Percentiles rank a stretch among this genome's conserved stretches.
phyloP scores from a whole-genome alignment of 306 rosid species.

The Rosa persica region DNA sequence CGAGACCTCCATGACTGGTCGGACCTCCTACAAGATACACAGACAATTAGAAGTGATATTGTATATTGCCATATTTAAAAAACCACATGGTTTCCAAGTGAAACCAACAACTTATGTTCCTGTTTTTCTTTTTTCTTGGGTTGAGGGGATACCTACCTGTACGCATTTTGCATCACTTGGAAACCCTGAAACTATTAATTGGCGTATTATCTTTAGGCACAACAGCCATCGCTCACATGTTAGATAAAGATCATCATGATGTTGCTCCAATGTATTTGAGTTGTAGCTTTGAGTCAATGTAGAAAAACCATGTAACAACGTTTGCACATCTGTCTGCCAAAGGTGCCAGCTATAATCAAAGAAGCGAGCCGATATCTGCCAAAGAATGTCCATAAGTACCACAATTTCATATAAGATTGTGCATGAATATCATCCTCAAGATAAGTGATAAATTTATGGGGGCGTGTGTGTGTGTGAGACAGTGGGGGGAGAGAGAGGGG shows the following conservation, averaged over 20 bases:
- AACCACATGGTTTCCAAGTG: neutral
- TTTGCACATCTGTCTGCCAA: constrained; percentile 90
- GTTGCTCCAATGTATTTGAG: constrained; percentile 63
- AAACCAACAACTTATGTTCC: neutral
- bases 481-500: neutral
- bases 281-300: constrained; percentile 60
- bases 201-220: constrained; percentile 84
- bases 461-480: neutral
- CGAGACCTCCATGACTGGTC: constrained; percentile 89
- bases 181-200: constrained; percentile 78
- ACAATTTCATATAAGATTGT: neutral
- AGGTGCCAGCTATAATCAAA: constrained; percentile 94
- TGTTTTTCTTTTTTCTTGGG: neutral
- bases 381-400: constrained; percentile 31
- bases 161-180: constrained; percentile 88
- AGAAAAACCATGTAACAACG: constrained; percentile 75
- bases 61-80: neutral
- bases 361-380: constrained; percentile 90
- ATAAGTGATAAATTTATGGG: neutral
- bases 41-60: constrained; percentile 12
- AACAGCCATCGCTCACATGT: constrained; percentile 94
- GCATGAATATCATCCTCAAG: neutral
- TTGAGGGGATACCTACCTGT: constrained; percentile 51
- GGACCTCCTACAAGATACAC: constrained; percentile 66
- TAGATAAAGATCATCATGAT: constrained; percentile 67